A percentile compares a stretch with the other conserved stretches of the same genome.
These are phyloP conservation scores for Odontarrhena argentea DNA, from an alignment of 345 rosid genomes.

Conservation along the genomic window DNA sequence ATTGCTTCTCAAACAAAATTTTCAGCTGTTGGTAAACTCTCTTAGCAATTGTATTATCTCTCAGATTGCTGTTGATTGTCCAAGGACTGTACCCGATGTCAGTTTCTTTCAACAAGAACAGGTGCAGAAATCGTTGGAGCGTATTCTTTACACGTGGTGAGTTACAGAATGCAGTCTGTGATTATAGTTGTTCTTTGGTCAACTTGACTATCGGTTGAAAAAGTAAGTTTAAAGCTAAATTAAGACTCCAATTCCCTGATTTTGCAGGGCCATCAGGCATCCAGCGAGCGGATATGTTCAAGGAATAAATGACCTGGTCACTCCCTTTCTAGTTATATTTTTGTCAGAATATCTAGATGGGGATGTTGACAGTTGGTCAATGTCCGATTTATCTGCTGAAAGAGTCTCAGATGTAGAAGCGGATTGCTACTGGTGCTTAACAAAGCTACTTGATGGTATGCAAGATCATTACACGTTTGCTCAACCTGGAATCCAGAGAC, in stretches of 20 bases:
- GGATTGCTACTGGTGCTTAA: constrained; percentile 97
- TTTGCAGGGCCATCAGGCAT: constrained; percentile 94
- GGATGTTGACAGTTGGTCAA: constrained; percentile 71
- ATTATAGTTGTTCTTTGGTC: not conserved
- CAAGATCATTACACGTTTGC: constrained; percentile 99
- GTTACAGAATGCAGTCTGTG: constrained; percentile 33
- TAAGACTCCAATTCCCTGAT: not conserved
- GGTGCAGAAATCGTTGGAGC: constrained; percentile 98
- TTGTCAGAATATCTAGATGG: constrained; percentile 91
- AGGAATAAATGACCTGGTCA: constrained; percentile 97
- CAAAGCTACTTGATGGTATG: constrained; percentile 97
- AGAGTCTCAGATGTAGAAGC: constrained; percentile 81
- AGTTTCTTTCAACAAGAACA: constrained; percentile 88
- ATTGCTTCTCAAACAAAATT: not conserved
- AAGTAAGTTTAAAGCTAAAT: constrained; percentile 4
- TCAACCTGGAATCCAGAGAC: constrained; percentile 99
- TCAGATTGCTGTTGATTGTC: constrained; percentile 98
- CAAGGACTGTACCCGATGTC: constrained; percentile 97
- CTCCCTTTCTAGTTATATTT: constrained; percentile 94
- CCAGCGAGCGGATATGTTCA: constrained; percentile 99
- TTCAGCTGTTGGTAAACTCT: constrained; percentile 19
- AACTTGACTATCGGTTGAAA: constrained; percentile 2
- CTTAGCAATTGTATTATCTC: constrained; percentile 25
- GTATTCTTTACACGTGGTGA: constrained; percentile 96
- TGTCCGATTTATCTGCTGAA: constrained; percentile 65